These are phyloP conservation scores for Metarhizium humberi DNA, from an alignment of 2,329 filamentous ascomycete genomes.

Conservation along the genomic window DNA sequence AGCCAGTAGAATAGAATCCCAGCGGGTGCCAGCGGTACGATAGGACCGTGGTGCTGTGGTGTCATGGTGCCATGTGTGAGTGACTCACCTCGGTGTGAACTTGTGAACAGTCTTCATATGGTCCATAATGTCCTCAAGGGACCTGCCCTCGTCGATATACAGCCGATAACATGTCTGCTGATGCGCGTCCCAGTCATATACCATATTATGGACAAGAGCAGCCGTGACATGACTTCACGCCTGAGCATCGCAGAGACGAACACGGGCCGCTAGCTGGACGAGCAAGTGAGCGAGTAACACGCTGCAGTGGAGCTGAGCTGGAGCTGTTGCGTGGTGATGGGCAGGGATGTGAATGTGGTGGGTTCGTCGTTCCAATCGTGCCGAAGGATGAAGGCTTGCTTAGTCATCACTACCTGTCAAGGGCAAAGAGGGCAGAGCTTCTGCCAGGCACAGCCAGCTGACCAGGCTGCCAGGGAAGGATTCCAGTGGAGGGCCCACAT, in stretches of 20 bases:
- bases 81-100: conserved; percentile 63
- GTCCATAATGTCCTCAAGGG: conserved; percentile 65
- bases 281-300: background rate
- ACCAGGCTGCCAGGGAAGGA: too few species aligned
- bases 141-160: conserved; percentile 68
- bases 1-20: too few species aligned
- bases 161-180: conserved; percentile 42
- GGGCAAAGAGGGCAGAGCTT: too few species aligned
- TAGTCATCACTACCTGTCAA: background rate
- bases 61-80: background rate
- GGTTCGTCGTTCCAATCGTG: background rate
- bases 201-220: conserved; percentile 24
- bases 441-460: too few species aligned
- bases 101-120: conserved; percentile 56
- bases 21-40: too few species aligned
- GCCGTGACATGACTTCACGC: conserved; percentile 1
- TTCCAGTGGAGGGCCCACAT: background rate
- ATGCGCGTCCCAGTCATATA: conserved; percentile 37
- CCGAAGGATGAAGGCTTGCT: background rate
- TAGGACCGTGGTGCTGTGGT: background rate
- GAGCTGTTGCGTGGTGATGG: background rate
- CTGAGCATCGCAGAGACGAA: conserved; percentile 2
- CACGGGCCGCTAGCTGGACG: too few species aligned
- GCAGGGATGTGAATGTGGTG: background rate
- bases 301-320: background rate